Evolutionary conservation across 352 stramenopile genomes (phyloP).

Genomic region (Hyaloperonospora arabidopsidis): DNA sequence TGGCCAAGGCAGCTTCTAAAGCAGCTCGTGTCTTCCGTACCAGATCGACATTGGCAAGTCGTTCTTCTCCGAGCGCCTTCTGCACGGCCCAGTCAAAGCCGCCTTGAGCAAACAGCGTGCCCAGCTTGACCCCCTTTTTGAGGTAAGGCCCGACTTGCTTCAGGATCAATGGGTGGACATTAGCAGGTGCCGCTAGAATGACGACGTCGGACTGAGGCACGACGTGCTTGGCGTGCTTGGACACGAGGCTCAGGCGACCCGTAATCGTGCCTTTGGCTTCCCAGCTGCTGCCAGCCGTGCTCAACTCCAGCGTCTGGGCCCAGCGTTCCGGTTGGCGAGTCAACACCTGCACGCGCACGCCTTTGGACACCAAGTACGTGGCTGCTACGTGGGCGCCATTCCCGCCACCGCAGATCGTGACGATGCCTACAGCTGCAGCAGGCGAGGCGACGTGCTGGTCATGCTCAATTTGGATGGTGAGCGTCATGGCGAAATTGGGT

Average conservation of each 20-base stretch:
- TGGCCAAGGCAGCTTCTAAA: neutral
- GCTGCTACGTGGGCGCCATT: conserved; percentile 88
- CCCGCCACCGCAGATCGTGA: conserved; percentile 88
- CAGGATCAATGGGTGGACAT: conserved; percentile 83
- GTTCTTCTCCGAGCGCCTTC: conserved; percentile 72
- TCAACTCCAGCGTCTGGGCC: conserved; percentile 71
- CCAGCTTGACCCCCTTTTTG: conserved; percentile 78
- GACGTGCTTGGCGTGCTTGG: conserved; percentile 74
- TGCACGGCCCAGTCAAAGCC: conserved; percentile 89
- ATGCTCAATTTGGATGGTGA: conserved; percentile 63
- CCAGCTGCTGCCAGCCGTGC: conserved; percentile 81
- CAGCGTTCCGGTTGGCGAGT: conserved; percentile 79
- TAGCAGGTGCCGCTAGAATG: conserved; percentile 85
- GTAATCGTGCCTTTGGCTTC: conserved; percentile 67
- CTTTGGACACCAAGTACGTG: conserved; percentile 82
- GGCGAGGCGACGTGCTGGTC: conserved; percentile 39
- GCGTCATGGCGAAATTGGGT: conserved; percentile 72
- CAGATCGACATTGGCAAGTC: conserved; percentile 50
- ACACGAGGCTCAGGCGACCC: conserved; percentile 64
- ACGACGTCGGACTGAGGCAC: conserved; percentile 85
- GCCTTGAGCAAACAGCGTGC: conserved; percentile 87
- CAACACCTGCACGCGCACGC: conserved; percentile 73
- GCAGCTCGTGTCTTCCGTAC: conserved; percentile 17
- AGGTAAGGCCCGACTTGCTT: conserved; percentile 68
- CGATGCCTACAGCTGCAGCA: conserved; percentile 36